Evolutionary conservation across 352 stramenopile species (phyloP), one percentile per base, ranked within the genome.

Genomic region (Pilasporangium apinafurcum): DNA sequence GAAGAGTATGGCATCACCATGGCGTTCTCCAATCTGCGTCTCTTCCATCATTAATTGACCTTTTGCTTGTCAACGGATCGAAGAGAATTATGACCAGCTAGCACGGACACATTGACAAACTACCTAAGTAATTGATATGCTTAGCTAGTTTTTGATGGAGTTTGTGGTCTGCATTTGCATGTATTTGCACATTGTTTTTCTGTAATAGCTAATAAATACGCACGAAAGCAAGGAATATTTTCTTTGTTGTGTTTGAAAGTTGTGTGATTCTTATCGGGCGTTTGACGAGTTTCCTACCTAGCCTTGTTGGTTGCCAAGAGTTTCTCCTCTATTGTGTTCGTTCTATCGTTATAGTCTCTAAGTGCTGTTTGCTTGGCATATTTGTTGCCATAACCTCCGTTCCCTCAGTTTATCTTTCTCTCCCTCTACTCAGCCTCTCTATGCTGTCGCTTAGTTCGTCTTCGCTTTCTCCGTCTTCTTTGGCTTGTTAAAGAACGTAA

Each of bases 1-100:
- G 79, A 98, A 43, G 95, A 98, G 67, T 99, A 99, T 62, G 96
- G 92, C 47, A 99, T 99, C 79, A 92, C 91, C 36, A 99, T 99
- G 96, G 96, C 90, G 41, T 98, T 99, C 61, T 99, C 95, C 27
- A 95, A 95, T 62, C 71, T 98, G 43, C 87, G 97, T 59, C 87
- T 99, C 33, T 99, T 99, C 85, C 96, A 99, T 82, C 97, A 99
- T 85, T 99, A 98, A 65, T 49, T 44, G 31, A 36, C 34, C 45
- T 42, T n/a, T n/a, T n/a, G n/a, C n/a, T n/a, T n/a, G n/a, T n/a
- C n/a, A n/a, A 34, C 18, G 8, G 26, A 44, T 43, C 21, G 1
- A 8, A 17, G 18, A 32, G 20, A n/a, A n/a, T n/a, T n/a, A n/a
- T n/a, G n/a, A n/a, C n/a, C n/a, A n/a, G n/a, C n/a, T n/a, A n/a